Base-by-base conservation (phyloP, 352 stramenopile genomes). In the Globisporangium cystogenes region DNA sequence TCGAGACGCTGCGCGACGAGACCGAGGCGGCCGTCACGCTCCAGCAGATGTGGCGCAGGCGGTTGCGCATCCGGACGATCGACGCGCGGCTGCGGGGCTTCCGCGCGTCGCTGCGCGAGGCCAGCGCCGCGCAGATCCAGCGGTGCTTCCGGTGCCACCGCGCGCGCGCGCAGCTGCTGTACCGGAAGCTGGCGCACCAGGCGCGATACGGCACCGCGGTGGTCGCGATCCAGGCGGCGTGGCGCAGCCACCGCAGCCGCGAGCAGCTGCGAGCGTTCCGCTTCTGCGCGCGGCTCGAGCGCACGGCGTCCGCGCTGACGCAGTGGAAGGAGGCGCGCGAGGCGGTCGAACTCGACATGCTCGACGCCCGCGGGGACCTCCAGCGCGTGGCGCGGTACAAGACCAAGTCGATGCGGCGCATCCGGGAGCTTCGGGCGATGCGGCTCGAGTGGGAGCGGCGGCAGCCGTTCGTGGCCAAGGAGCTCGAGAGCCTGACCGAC, bases 341-440 rank as follows among this genome's bases (percentile, higher is more conserved):
- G 26, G 80, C 87, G 56, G 80, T 91, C 35, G 67, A 85, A 48
- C 84, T 90, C 45, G 82, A 91, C 49, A 67, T 86, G 20, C 56
- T 83, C 3, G 81, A 93, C 42, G 71, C 76, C 0, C 70, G 70
- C 4, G 51, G 50, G 3, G 80, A 91, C 57, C 54, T 89, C 2
- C 86, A 86, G 48, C 76, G 75, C 1, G 51, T 88, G n/a, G 70
- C 85, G 56, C 83, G 83, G 58, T 86, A 87, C 67, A 86, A 87
- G 53, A 74, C 74, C 33, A 90, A 90, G 64, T 65, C 75, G 14
- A 55, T 90, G 4, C 67, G 75, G 7, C 76, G 80, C 8, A 78
- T 89, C 41, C 82, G 85, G 40, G 80, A 93, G 59, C 60, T 93
- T 23, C 89, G 89, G 50, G 68, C 72, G 2, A 90, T 89, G 72